Evolutionary conservation across 2,329 filamentous ascomycete species (phyloP), one percentile per base, ranked within the genome.

Genomic region (Penicillium capsulatum): DNA sequence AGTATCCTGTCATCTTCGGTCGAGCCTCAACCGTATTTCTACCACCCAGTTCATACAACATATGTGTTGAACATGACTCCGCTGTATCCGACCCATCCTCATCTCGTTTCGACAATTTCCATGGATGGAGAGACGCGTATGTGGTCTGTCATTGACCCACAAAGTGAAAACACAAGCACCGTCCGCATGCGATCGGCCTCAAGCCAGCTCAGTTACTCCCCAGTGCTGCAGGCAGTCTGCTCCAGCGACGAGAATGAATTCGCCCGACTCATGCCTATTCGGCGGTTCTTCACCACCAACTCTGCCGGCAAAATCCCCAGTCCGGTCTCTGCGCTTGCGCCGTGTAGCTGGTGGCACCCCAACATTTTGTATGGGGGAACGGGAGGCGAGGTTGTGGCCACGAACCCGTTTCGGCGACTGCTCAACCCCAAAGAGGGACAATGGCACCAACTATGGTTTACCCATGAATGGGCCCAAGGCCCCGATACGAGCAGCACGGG

Each of bases 361-460:
- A 73, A 67, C 38, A 58, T 77, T 1, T 58, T 82, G 10, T 61
- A 73, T 2, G 78, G 75, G 0, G 72, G 69, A 15, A 67, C 71
- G 0, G 70, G 71, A 27, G 79, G 79, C 0, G 66, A 67, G 13
- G 72, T 77, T 0, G 55, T 70, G 6, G 67, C 66, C 1, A 70
- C 67, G 2, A 81, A 79, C 49, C 73, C 75, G 1, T 55, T 79
- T 24, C 65, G 68, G 7, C 69, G 73, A 30, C 56, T 78, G 2
- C 47, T 75, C 13, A 71, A 74, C 39, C 58, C 65, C 10, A 79
- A 76, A 46, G 67, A 68, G 7, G 62, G 66, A 7, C 68, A 72
- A 8, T 77, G 69, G 65, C 69, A 77, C 41, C 74, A 78, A 46
- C 70, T 63, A 5, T 79, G 77, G 73, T 80, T 80, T 48, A 58